Evolutionary conservation across 2,329 filamentous ascomycete species (phyloP).

Genomic region (Aspergillus oerlinghausenensis): DNA sequence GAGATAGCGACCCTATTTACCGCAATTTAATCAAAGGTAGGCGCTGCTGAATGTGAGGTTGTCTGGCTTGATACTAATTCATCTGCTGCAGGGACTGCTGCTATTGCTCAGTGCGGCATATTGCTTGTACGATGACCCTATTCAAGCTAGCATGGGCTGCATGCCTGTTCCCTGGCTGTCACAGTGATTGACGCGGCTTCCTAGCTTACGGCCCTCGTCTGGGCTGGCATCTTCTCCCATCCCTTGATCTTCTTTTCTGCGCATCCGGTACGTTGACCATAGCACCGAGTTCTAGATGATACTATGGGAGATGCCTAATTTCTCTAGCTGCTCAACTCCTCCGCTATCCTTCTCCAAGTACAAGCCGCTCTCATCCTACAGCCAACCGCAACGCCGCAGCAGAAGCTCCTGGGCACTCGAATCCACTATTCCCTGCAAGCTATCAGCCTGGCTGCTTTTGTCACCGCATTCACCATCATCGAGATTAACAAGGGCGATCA

Average conservation of each 20-base stretch:
- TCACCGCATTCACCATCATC: slow-evolving; percentile 41
- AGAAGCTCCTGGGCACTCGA: slow-evolving; percentile 63
- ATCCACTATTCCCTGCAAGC: slow-evolving; percentile 66
- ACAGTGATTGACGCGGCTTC: background rate
- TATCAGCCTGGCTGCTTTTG: slow-evolving; percentile 44
- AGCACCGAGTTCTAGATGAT: slow-evolving; percentile 20
- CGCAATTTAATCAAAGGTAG: slow-evolving; percentile 72
- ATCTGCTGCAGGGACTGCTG: slow-evolving; percentile 65
- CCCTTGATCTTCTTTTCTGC: slow-evolving; percentile 77
- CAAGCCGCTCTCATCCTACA: slow-evolving; percentile 83
- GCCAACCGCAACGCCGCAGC: slow-evolving; percentile 70
- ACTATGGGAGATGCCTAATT: background rate
- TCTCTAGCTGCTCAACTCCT: slow-evolving; percentile 49
- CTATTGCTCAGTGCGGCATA: slow-evolving; percentile 73
- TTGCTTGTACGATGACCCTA: slow-evolving; percentile 52
- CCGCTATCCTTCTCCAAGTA: slow-evolving; percentile 68
- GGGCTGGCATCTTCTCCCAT: slow-evolving; percentile 68
- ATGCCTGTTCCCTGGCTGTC: background rate
- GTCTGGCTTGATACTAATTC: background rate
- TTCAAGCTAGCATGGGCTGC: background rate
- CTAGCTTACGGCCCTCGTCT: slow-evolving; percentile 68
- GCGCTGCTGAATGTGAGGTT: slow-evolving; percentile 16
- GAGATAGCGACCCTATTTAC: slow-evolving; percentile 58
- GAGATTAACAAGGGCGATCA: slow-evolving; percentile 73
- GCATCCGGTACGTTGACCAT: slow-evolving; percentile 66